Base-by-base conservation (phyloP, 1,284 basidiomycete species). In the Gymnopus androsaceus region DNA sequence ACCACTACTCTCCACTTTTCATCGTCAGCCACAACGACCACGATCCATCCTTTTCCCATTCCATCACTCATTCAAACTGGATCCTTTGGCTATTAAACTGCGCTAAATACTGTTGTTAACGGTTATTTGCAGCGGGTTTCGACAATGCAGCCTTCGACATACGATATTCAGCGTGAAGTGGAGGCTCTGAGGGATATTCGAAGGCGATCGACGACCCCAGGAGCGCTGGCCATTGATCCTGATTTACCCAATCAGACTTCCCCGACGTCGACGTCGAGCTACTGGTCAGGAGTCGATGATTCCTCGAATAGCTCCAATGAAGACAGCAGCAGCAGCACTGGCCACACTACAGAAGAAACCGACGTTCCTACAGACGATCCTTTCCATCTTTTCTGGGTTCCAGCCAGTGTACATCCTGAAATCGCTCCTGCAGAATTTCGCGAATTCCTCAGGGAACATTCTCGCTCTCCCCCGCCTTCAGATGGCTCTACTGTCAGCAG, bases 371-470 rank as follows among this genome's bases (percentile, higher is more conserved):
- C 75, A 49, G 86, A 89, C 65, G 90, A 93, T 74, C 87, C 88
- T 8, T 84, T 86, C 65, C 87, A 93, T 72, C 84, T 98, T 58
- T 98, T 98, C 78, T 99, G 96, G 96, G 94, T 99, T 15, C 96
- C 96, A 37, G 96, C 96, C 14, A 86, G 90, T 55, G 79, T 98
- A 21, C 96, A 99, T 69, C 97, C 96, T 19, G 96, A 99, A 76
- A 92, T 99, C 67, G 96, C 95, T 1, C 97, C 97, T 9, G 87
- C 88, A 51, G 94, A 98, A 73, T 99, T 99, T 73, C 87, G 94
- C 57, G 88, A 88, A 27, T 98, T 98, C 68, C 84, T 99, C 63
- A 92, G 95, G 71, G 92, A 97, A 64, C 96, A 98, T 75, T 87
- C 95, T 56, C 75, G 85, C 68, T 74, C 81, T 9, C 78, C 69